phyloP scores from a whole-genome alignment of 176 grass and related monocot species.

The Musa itinerans region DNA sequence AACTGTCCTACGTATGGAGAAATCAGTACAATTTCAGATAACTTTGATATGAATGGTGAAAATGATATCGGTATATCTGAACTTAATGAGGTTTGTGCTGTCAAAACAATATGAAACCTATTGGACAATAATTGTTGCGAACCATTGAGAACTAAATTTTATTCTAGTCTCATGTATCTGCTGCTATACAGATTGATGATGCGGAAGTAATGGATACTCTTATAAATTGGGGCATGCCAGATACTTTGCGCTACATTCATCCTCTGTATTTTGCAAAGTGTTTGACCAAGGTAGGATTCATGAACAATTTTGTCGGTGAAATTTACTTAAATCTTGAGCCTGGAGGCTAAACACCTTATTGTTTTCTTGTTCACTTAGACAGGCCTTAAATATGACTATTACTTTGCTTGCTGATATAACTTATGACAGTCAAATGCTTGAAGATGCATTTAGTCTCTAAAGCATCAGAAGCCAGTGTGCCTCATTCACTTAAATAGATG shows the following conservation, averaged over 20 bases:
- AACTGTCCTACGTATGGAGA: slow-evolving; percentile 43
- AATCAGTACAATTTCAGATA: slow-evolving; percentile 27
- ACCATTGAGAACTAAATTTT: slow-evolving; percentile 1
- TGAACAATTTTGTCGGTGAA: slow-evolving; percentile 13
- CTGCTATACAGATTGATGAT: slow-evolving; percentile 51
- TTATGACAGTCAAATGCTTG: neutral
- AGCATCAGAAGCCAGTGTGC: neutral
- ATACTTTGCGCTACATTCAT: slow-evolving; percentile 64
- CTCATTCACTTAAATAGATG: too few relatives aligned
- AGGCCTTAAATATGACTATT: neutral
- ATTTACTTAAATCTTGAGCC: neutral
- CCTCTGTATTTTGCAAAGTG: slow-evolving; percentile 88
- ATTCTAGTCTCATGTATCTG: neutral
- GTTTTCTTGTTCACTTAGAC: neutral
- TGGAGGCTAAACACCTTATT: neutral
- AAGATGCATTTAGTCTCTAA: neutral
- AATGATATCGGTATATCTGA: slow-evolving; percentile 28
- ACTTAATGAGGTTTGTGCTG: slow-evolving; percentile 32
- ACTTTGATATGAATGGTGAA: slow-evolving; percentile 46
- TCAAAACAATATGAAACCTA: slow-evolving; percentile 2
- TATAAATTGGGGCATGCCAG: slow-evolving; percentile 94
- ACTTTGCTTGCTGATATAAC: neutral
- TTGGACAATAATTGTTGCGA: slow-evolving; percentile 20
- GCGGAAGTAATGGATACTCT: slow-evolving; percentile 81
- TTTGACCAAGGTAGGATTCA: slow-evolving; percentile 61